Evolutionary conservation across 106 monocot species (phyloP), one percentile per base, ranked within the genome.

Genomic region (Phalaenopsis aphrodite): DNA sequence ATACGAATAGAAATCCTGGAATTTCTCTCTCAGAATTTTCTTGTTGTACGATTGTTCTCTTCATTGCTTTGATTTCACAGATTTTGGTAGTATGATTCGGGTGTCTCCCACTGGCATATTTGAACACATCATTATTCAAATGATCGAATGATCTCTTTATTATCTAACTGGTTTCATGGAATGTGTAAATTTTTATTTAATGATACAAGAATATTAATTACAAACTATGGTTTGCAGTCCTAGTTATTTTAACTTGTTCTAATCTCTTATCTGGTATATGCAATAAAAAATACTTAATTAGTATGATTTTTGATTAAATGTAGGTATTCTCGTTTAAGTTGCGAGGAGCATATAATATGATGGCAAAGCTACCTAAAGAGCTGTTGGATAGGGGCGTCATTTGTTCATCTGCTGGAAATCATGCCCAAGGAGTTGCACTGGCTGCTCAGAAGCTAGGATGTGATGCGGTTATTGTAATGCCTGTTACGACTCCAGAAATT

Each of bases 311-410:
- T 23, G n/a, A 11, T 52, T 11, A 21, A n/a, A 12, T 82, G 61
- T 47, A 99, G 99, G 99, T 95, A 2, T 99, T 99, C 86, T 99
- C 99, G 6, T 99, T 99, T 80, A 99, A 99, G 82, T 77, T 99
- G 80, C 83, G 99, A 36, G 99, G 99, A 71, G 99, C 99, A 19
- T 99, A 99, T 78, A 95, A 99, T 57, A 99, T 99, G 99, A 99
- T 99, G 99, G 89, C 86, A 46, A 95, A 95, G 76, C 89, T 99
- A 76, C 79, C 95, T 8, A 80, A 77, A 75, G 93, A 99, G 73
- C 83, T 87, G 78, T 81, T 99, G 71, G 88, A 91, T 8, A 89
- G 61, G 72, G 99, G 99, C 67, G 99, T 99, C 41, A 91, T 99
- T 58, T 99, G 99, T 81, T 99, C 99, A 6, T 99, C 99, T 55